Percentiles rank a stretch among this genome's conserved stretches.
phyloP scores from a whole-genome alignment of 306 rosid species.

The Pachyrhizus erosus region DNA sequence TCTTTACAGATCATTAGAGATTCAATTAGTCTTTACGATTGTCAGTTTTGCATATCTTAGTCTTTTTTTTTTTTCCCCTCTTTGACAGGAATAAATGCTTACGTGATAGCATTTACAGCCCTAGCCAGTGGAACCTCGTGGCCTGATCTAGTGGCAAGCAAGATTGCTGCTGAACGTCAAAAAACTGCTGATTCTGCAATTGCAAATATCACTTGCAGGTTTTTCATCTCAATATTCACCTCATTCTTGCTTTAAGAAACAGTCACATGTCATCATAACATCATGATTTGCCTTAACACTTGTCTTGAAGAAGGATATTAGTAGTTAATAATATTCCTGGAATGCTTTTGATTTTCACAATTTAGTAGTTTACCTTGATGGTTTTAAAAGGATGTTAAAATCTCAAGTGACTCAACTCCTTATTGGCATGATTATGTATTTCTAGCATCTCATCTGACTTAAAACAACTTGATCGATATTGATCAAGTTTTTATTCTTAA shows the following conservation, averaged over 20 bases:
- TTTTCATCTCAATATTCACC: slow-evolving; percentile 36
- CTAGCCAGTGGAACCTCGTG: slow-evolving; percentile 94
- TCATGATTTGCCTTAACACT: slow-evolving; percentile 25
- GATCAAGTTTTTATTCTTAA: not conserved
- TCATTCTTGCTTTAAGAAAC: slow-evolving; percentile 22
- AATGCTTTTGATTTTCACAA: not conserved
- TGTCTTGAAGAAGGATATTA: slow-evolving; percentile 23
- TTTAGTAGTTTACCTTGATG: slow-evolving; percentile 2
- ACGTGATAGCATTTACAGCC: slow-evolving; percentile 95
- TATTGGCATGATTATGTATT: slow-evolving; percentile 24
- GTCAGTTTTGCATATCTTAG: slow-evolving; percentile 24
- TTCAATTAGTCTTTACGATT: slow-evolving; percentile 7
- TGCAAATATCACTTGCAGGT: slow-evolving; percentile 99
- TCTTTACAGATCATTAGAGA: slow-evolving; percentile 20
- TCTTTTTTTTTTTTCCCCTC: not conserved
- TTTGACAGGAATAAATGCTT: slow-evolving; percentile 85
- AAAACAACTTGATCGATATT: not conserved
- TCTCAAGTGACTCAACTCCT: slow-evolving; percentile 13
- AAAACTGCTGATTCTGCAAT: slow-evolving; percentile 94
- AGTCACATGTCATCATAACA: slow-evolving; percentile 31
- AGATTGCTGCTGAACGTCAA: slow-evolving; percentile 98
- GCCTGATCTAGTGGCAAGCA: slow-evolving; percentile 99
- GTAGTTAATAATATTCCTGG: slow-evolving; percentile 26
- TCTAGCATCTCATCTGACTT: slow-evolving; percentile 25
- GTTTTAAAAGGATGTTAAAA: not conserved